Evolutionary conservation across 2,329 filamentous ascomycete species (phyloP).

Genomic region (Lasiodiplodia citricola): DNA sequence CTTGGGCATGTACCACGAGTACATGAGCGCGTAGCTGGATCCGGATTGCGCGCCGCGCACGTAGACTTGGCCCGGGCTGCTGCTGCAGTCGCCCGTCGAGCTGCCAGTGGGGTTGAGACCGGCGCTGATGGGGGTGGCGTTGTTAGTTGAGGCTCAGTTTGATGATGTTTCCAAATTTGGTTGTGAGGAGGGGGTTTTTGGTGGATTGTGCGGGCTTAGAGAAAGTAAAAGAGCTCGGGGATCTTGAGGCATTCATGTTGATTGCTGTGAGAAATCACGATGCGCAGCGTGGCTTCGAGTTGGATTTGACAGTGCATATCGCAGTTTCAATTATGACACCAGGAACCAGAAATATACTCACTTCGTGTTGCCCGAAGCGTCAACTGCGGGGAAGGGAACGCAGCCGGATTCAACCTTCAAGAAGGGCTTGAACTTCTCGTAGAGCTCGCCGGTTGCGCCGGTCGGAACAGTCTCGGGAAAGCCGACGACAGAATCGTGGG

Average conservation of each 20-base stretch:
- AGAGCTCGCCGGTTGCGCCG: conserved; percentile 50
- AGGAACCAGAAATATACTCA: conserved; percentile 37
- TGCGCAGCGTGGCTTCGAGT: too few relatives aligned
- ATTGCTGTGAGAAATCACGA: too few relatives aligned
- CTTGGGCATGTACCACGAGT: conserved; percentile 59
- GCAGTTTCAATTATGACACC: background rate
- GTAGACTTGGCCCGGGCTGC: conserved; percentile 58
- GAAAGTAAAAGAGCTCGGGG: too few relatives aligned
- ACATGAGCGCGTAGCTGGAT: conserved; percentile 56
- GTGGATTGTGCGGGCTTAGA: too few relatives aligned
- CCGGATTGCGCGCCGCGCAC: conserved; percentile 50
- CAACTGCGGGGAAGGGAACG: conserved; percentile 67
- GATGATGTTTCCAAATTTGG: background rate
- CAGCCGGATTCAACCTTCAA: conserved; percentile 65
- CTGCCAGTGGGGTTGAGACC: conserved; percentile 51
- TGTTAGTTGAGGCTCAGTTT: background rate
- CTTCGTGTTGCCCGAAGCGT: conserved; percentile 63
- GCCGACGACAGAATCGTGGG: conserved; percentile 56
- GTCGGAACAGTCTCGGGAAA: conserved; percentile 60
- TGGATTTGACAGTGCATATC: too few relatives aligned
- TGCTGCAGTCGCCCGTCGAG: conserved; percentile 48
- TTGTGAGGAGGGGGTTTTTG: background rate
- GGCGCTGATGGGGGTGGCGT: conserved; percentile 39
- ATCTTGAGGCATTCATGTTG: too few relatives aligned
- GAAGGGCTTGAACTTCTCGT: conserved; percentile 62